Percentiles rank a stretch among this genome's conserved stretches.
These are phyloP conservation scores for Pseudonectria buxi DNA, from an alignment of 2,329 filamentous ascomycete species.

Conservation along the genomic window DNA sequence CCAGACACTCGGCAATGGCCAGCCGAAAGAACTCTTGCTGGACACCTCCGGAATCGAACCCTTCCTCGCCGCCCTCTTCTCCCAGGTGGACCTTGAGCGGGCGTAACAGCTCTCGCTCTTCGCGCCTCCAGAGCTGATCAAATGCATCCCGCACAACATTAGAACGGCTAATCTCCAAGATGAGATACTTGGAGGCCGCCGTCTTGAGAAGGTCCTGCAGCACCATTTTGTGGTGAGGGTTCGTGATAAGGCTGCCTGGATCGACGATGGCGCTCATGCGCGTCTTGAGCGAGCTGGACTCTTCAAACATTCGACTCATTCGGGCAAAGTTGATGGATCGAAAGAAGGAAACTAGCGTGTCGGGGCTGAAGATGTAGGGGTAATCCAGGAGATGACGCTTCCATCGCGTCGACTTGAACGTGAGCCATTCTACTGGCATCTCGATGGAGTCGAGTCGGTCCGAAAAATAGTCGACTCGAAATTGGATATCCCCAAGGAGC, in stretches of 20 bases:
- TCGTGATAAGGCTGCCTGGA: constrained; percentile 47
- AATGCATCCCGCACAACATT: constrained; percentile 67
- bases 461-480: constrained; percentile 68
- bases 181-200: constrained; percentile 63
- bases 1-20: constrained; percentile 70
- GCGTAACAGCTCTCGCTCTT: constrained; percentile 72
- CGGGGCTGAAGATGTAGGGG: constrained; percentile 69
- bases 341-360: constrained; percentile 74
- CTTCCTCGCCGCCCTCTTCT: constrained; percentile 75
- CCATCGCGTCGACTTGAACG: constrained; percentile 53
- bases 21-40: constrained; percentile 95
- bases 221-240: constrained; percentile 52
- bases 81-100: constrained; percentile 86
- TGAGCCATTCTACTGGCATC: constrained; percentile 66
- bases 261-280: constrained; percentile 51
- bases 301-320: constrained; percentile 76
- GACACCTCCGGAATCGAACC: constrained; percentile 88
- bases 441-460: constrained; percentile 69
- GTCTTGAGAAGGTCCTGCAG: constrained; percentile 58
- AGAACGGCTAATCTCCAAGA: constrained; percentile 62
- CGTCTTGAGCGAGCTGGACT: constrained; percentile 52
- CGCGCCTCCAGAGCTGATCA: constrained; percentile 82
- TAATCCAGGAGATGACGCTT: constrained; percentile 71
- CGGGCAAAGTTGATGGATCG: constrained; percentile 78
- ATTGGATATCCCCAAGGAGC: constrained; percentile 61